phyloP scores from a whole-genome alignment of 805 yeast genomes.

The Jamesozyma rosinii region DNA sequence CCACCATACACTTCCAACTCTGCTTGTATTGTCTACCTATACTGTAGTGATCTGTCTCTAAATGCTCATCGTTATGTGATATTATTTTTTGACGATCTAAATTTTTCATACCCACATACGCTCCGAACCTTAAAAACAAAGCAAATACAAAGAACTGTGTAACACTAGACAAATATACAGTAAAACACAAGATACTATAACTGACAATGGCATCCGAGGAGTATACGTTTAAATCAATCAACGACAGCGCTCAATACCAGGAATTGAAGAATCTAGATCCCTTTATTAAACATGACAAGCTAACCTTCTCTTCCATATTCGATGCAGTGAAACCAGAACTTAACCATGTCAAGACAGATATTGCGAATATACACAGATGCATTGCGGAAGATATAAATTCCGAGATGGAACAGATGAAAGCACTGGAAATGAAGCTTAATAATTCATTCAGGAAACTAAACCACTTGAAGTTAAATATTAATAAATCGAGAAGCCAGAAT shows the following conservation, averaged over 20 bases:
- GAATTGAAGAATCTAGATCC: conserved; percentile 14
- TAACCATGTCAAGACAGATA: conserved; percentile 16
- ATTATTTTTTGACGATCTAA: too few species aligned
- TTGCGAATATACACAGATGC: conserved; percentile 12
- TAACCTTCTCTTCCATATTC: conserved; percentile 19
- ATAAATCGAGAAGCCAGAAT: conserved; percentile 11
- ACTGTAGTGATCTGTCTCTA: background rate
- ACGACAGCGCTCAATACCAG: conserved; percentile 7
- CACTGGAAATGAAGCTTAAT: conserved; percentile 17
- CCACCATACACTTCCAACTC: background rate
- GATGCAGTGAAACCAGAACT: conserved; percentile 17
- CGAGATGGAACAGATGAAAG: conserved; percentile 25
- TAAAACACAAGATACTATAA: background rate
- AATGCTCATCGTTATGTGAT: too few species aligned
- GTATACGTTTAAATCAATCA: conserved; percentile 1
- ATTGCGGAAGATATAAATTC: conserved; percentile 26
- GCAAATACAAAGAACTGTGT: too few species aligned
- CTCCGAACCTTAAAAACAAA: too few species aligned
- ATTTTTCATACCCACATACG: too few species aligned
- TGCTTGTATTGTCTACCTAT: background rate
- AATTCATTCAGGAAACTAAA: conserved; percentile 17
- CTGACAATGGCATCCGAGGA: background rate
- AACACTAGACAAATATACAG: too few species aligned
- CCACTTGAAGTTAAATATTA: conserved; percentile 12
- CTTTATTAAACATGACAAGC: conserved; percentile 10